A percentile compares a stretch with the other conserved stretches of the same genome.
Conservation (phyloP, 371 early-diverging fungal genomes). For the Circinella minor region DNA sequence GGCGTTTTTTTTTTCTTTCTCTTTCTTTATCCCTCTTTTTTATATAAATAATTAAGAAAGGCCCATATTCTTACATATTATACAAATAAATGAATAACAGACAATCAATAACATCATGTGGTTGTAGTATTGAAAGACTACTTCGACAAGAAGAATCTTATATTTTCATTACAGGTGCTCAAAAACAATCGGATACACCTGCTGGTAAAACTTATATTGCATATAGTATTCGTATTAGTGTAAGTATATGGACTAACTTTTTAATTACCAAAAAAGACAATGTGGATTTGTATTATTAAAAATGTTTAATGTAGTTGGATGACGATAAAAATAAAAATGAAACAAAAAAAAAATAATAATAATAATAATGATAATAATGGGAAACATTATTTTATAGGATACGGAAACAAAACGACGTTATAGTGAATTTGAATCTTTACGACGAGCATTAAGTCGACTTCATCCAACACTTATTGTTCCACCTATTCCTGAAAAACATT, state of each 20-base stretch:
- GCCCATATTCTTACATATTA: not conserved
- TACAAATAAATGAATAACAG: not conserved
- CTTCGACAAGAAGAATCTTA: conserved; percentile 28
- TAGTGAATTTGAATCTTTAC: conserved; percentile 94
- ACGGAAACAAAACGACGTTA: conserved; percentile 61
- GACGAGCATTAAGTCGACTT: conserved; percentile 74
- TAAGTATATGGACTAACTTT: conserved; percentile 19
- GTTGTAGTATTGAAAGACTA: conserved; percentile 34
- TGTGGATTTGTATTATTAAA: too few species aligned
- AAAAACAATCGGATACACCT: conserved; percentile 46
- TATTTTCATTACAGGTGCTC: conserved; percentile 43
- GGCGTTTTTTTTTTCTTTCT: not conserved
- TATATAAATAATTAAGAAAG: not conserved
- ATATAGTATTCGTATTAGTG: conserved; percentile 59
- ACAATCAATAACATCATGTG: conserved; percentile 16
- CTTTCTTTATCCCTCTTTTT: too few species aligned
- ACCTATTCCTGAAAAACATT: conserved; percentile 97
- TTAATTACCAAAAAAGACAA: too few species aligned
- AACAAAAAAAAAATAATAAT: too few species aligned
- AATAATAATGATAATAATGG: too few species aligned
- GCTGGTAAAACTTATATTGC: conserved; percentile 51
- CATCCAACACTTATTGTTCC: conserved; percentile 92
- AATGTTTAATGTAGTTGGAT: too few species aligned
- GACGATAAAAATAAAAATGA: too few species aligned
- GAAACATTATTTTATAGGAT: conserved; percentile 22